Evolutionary conservation across 192 early-diverging fungal species (phyloP).

Genomic region (Coemansia sp.): DNA sequence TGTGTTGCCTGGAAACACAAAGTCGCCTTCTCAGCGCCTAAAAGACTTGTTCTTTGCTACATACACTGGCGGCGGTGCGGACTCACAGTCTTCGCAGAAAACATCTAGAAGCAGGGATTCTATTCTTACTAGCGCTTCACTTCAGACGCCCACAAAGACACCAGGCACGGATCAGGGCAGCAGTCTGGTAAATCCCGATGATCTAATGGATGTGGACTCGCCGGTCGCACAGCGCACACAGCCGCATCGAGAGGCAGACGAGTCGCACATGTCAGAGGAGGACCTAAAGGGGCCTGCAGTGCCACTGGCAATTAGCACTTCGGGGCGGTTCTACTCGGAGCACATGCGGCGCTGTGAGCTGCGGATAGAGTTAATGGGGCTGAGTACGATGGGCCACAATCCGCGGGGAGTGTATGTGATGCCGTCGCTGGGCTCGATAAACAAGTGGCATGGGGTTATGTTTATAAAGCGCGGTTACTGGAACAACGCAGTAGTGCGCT

Average conservation of each 20-base stretch:
- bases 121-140: conserved; percentile 18
- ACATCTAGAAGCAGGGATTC: neutral
- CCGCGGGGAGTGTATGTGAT: conserved; percentile 86
- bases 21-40: conserved; percentile 47
- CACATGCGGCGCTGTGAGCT: conserved; percentile 53
- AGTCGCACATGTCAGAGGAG: conserved; percentile 22
- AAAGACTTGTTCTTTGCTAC: conserved; percentile 51
- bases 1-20: conserved; percentile 5
- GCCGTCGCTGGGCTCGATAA: conserved; percentile 55
- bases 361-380: conserved; percentile 45
- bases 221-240: conserved; percentile 6
- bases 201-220: conserved; percentile 42
- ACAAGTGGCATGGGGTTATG: conserved; percentile 82
- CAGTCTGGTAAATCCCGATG: conserved; percentile 4
- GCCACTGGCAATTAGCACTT: conserved; percentile 34
- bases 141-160: conserved; percentile 37
- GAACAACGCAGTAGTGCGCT: conserved; percentile 85
- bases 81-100: conserved; percentile 12
- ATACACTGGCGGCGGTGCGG: conserved; percentile 32
- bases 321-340: conserved; percentile 51
- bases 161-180: neutral
- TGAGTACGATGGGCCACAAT: conserved; percentile 59
- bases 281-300: conserved; percentile 28
- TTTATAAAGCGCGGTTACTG: conserved; percentile 91
- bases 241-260: neutral